A percentile compares a stretch with the other conserved stretches of the same genome.
Evolutionary conservation across 2,329 filamentous ascomycete species (phyloP).

Genomic region (Neurospora sp.): DNA sequence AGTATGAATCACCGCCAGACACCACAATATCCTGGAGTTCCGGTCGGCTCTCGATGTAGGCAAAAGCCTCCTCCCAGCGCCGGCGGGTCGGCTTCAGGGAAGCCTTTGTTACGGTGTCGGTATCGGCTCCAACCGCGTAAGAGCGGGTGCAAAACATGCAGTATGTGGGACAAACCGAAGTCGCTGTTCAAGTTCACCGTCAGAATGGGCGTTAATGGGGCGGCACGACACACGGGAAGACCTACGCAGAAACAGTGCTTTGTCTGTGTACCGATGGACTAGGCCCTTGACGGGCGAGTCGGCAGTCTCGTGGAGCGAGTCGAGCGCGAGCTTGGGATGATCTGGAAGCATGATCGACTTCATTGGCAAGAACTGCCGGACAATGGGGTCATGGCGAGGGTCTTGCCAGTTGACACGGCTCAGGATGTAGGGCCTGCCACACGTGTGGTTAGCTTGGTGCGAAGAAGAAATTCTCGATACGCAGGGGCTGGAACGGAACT

Average conservation of each 20-base stretch:
- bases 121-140: slow-evolving; percentile 46
- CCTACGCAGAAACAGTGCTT: slow-evolving; percentile 50
- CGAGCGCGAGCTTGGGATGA: slow-evolving; percentile 42
- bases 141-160: slow-evolving; percentile 54
- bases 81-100: slow-evolving; percentile 27
- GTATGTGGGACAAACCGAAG: slow-evolving; percentile 51
- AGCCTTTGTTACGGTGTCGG: slow-evolving; percentile 38
- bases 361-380: slow-evolving; percentile 50
- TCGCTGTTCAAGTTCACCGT: slow-evolving; percentile 29
- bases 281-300: slow-evolving; percentile 47
- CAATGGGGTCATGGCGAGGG: slow-evolving; percentile 48
- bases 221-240: background rate
- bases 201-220: slow-evolving; percentile 8
- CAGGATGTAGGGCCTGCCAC: slow-evolving; percentile 42
- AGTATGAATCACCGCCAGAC: slow-evolving; percentile 53
- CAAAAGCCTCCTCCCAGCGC: slow-evolving; percentile 47
- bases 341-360: slow-evolving; percentile 41
- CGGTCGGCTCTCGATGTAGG: slow-evolving; percentile 42
- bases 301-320: slow-evolving; percentile 47
- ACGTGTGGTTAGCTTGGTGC: slow-evolving; percentile 6
- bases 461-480: background rate
- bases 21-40: slow-evolving; percentile 48
- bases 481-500: slow-evolving; percentile 16
- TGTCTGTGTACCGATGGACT: slow-evolving; percentile 55
- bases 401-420: slow-evolving; percentile 49